A percentile compares a stretch with the other conserved stretches of the same genome.
Evolutionary conservation across 306 rosid genomes (phyloP).

Genomic region (Castanospermum australe): DNA sequence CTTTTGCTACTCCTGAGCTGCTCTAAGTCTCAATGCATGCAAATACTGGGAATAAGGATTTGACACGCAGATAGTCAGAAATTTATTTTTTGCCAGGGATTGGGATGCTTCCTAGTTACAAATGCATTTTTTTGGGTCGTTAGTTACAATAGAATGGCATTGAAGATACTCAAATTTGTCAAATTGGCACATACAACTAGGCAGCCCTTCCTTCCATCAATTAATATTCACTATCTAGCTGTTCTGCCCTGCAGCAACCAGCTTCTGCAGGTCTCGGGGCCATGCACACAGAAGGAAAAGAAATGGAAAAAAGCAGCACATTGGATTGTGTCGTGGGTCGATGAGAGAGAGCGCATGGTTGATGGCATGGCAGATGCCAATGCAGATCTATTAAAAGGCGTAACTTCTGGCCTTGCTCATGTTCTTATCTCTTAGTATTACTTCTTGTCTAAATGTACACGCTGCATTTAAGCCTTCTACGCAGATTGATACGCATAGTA

Average conservation of each 20-base stretch:
- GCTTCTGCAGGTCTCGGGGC: neutral
- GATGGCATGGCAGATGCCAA: neutral
- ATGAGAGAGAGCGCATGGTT: neutral
- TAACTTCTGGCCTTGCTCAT: neutral
- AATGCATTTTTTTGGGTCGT: neutral
- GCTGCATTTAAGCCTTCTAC: conserved; percentile 28
- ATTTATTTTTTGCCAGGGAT: neutral
- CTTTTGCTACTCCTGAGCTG: neutral
- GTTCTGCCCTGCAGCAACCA: neutral
- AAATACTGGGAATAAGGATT: conserved; percentile 8
- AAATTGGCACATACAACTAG: conserved; percentile 52
- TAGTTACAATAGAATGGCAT: neutral
- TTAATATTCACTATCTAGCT: neutral
- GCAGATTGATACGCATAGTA: neutral
- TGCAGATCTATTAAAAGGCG: conserved; percentile 23
- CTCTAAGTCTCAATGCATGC: conserved; percentile 26
- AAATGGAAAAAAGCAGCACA: neutral
- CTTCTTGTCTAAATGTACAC: conserved; percentile 5
- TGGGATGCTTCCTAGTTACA: neutral
- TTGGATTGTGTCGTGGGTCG: conserved; percentile 20
- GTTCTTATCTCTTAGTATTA: conserved; percentile 2
- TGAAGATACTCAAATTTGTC: conserved; percentile 15
- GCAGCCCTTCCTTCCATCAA: conserved; percentile 14
- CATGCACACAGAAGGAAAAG: neutral
- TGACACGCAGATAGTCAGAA: conserved; percentile 21